These are phyloP conservation scores for Phyllostachys edulis DNA, from an alignment of 176 grass and related monocot species.

Conservation along the genomic window DNA sequence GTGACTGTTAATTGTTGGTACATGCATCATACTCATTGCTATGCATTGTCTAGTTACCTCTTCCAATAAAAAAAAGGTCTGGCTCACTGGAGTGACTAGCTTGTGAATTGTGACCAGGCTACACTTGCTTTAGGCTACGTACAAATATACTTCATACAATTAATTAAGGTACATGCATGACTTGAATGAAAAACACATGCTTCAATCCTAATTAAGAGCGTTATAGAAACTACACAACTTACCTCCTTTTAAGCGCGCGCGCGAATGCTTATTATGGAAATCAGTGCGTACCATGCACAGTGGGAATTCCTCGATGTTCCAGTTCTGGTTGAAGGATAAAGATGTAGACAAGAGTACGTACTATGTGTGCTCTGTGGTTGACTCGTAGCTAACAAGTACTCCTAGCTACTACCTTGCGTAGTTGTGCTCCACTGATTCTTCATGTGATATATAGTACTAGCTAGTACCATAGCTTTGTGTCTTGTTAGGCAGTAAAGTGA, in stretches of 20 bases:
- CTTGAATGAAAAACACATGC: background rate
- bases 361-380: background rate
- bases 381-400: background rate
- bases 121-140: too few species aligned
- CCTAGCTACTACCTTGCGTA: background rate
- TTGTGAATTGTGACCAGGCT: too few species aligned
- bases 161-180: too few species aligned
- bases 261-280: conserved; percentile 2
- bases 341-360: background rate
- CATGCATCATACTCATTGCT: background rate
- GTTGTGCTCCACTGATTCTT: background rate
- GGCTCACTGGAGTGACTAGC: too few species aligned
- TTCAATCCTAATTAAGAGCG: background rate
- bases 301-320: background rate
- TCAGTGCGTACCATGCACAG: background rate
- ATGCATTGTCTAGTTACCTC: too few species aligned
- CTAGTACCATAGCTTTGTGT: background rate
- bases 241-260: background rate
- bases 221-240: background rate
- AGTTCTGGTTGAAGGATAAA: conserved; percentile 3
- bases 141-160: too few species aligned
- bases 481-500: background rate
- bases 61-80: too few species aligned
- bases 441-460: too few species aligned
- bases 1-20: background rate